Conservation (phyloP, 1,284 basidiomycete genomes). For the Malassezia sympodialis region DNA sequence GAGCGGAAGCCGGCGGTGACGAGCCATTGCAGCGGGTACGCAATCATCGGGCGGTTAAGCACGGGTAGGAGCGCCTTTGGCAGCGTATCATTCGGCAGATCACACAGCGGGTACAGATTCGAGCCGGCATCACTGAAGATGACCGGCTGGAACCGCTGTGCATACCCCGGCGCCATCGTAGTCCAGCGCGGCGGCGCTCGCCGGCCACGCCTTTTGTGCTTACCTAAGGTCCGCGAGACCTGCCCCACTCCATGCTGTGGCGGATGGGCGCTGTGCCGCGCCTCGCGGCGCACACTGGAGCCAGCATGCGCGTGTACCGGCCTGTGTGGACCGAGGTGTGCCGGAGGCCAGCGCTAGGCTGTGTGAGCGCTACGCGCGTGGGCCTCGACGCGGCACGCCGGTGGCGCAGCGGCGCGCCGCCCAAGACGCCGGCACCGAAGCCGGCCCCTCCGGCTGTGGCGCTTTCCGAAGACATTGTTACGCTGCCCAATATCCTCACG, state of each 20-base stretch:
- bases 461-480: constrained; percentile 48
- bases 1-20: constrained; percentile 34
- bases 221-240: not conserved
- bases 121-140: constrained; percentile 41
- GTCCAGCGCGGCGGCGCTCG: not conserved
- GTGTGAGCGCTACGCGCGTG: not conserved
- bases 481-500: constrained; percentile 82
- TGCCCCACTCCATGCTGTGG: not conserved
- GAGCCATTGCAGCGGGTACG: constrained; percentile 41
- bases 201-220: not conserved
- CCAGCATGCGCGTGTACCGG: not conserved
- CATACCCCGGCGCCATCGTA: constrained; percentile 16
- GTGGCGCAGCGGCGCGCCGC: not conserved
- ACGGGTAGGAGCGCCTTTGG: constrained; percentile 45
- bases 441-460: not conserved
- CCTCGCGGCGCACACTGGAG: not conserved
- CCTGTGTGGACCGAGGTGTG: not conserved
- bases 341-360: not conserved
- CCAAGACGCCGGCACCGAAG: not conserved
- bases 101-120: constrained; percentile 42
- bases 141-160: constrained; percentile 35
- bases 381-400: not conserved
- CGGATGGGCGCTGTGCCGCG: not conserved
- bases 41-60: constrained; percentile 43
- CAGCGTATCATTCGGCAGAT: constrained; percentile 19